Conservation (phyloP, 768 basidiomycete genomes). For the Boletus tomentosulus region DNA sequence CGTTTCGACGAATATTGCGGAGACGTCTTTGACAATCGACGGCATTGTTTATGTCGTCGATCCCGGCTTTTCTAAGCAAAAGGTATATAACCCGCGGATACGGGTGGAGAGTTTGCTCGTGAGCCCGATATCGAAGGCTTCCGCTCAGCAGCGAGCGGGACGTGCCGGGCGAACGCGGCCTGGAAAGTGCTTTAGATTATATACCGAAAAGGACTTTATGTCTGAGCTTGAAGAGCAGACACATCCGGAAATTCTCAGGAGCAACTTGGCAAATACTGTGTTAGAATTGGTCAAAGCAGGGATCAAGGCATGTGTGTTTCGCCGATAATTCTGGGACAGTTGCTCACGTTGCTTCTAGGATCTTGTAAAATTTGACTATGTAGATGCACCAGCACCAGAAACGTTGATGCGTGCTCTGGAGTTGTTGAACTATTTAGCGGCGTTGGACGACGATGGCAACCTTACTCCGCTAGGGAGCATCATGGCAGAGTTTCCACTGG, state of each 20-base stretch:
- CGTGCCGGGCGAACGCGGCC: constrained; percentile 95
- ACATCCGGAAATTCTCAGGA: constrained; percentile 90
- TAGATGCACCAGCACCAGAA: constrained; percentile 92
- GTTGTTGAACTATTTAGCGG: constrained; percentile 85
- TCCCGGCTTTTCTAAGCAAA: constrained; percentile 96
- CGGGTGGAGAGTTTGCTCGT: constrained; percentile 93
- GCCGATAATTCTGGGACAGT: background rate
- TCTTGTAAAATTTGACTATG: constrained; percentile 82
- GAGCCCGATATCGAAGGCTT: constrained; percentile 94
- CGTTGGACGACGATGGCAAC: constrained; percentile 91
- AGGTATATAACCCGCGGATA: constrained; percentile 96
- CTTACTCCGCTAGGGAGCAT: constrained; percentile 80
- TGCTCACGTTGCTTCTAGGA: constrained; percentile 40
- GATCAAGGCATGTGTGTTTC: constrained; percentile 53
- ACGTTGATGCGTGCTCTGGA: constrained; percentile 97
- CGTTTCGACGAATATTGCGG: constrained; percentile 95
- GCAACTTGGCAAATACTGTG: constrained; percentile 91
- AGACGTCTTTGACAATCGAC: constrained; percentile 96
- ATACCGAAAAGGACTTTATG: constrained; percentile 97
- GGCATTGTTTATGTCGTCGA: constrained; percentile 99
- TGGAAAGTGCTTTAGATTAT: constrained; percentile 95
- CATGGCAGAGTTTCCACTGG: constrained; percentile 99
- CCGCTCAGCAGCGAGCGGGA: constrained; percentile 93
- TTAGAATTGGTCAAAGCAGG: constrained; percentile 93
- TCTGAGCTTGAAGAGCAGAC: constrained; percentile 95